These are phyloP conservation scores for Liquidambar formosana DNA, from an alignment of 164 flowering plant genomes.

Conservation along the genomic window DNA sequence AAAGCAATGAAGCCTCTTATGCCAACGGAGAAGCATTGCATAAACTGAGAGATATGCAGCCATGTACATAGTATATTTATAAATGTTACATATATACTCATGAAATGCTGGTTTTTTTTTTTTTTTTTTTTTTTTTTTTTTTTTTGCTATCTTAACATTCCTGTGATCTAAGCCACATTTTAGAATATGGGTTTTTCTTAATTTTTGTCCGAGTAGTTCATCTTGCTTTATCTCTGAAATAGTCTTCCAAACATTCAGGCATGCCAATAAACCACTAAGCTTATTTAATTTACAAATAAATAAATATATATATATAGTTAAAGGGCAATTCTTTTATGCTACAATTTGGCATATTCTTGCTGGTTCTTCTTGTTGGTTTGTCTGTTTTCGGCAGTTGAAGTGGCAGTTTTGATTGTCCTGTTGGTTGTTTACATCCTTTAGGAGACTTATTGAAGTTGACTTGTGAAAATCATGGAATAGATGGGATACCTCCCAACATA, in stretches of 20 bases:
- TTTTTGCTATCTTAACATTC: slow-evolving; percentile 1
- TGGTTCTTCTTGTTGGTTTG: slow-evolving; percentile 35
- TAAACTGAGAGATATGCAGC: slow-evolving; percentile 6
- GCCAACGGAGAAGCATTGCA: slow-evolving; percentile 3
- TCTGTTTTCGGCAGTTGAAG: slow-evolving; percentile 41
- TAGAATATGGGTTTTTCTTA: background rate
- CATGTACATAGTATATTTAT: slow-evolving; percentile 29
- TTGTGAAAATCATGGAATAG: slow-evolving; percentile 19
- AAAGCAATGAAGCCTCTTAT: slow-evolving; percentile 27
- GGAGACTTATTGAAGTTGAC: slow-evolving; percentile 21
- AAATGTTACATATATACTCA: background rate
- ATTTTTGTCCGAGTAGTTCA: background rate
- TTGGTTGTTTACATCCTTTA: slow-evolving; percentile 3
- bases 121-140: background rate
- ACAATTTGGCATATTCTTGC: slow-evolving; percentile 19
- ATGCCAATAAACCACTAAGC: background rate
- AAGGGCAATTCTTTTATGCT: background rate
- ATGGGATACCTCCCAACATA: slow-evolving; percentile 31
- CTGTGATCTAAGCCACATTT: background rate
- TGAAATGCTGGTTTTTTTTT: background rate
- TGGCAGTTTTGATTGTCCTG: slow-evolving; percentile 19
- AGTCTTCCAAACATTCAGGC: background rate
- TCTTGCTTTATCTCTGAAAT: background rate
- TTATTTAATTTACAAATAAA: no score
- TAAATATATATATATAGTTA: background rate